phyloP scores from a whole-genome alignment of 2,329 filamentous ascomycete species.

The Pyricularia sp. region DNA sequence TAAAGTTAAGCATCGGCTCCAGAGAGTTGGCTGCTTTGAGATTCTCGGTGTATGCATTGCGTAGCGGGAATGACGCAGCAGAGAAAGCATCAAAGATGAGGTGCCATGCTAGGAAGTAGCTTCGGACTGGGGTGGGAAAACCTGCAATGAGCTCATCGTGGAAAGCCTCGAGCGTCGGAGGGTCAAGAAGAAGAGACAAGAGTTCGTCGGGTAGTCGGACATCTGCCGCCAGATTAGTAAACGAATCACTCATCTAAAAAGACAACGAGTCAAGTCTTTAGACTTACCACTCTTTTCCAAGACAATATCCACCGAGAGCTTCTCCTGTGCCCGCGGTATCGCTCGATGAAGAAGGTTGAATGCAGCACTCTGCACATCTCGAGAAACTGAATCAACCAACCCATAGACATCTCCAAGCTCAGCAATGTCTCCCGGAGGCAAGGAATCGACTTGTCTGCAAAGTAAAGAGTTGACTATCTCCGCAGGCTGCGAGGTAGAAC shows the following conservation, averaged over 20 bases:
- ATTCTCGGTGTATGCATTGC: constrained; percentile 68
- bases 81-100: constrained; percentile 80
- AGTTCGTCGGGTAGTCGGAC: constrained; percentile 76
- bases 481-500: constrained; percentile 49
- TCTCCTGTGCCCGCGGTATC: constrained; percentile 70
- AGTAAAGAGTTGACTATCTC: constrained; percentile 69
- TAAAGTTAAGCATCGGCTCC: constrained; percentile 62
- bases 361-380: constrained; percentile 67
- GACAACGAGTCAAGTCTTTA: neutral
- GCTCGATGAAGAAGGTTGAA: constrained; percentile 72
- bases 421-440: constrained; percentile 52
- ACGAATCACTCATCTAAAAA: neutral
- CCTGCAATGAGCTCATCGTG: constrained; percentile 55
- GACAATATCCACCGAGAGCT: constrained; percentile 69
- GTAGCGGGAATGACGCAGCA: constrained; percentile 71
- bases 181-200: constrained; percentile 71
- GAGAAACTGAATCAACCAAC: constrained; percentile 66
- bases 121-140: constrained; percentile 61
- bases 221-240: constrained; percentile 20
- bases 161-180: constrained; percentile 61
- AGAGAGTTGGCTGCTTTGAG: constrained; percentile 68
- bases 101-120: constrained; percentile 83
- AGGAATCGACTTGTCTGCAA: constrained; percentile 55
- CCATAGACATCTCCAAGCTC: constrained; percentile 63
- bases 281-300: constrained; percentile 52